Evolutionary conservation across 192 early-diverging fungal species (phyloP), one percentile per base, ranked within the genome.

Genomic region (Dimargaris xerosporica): DNA sequence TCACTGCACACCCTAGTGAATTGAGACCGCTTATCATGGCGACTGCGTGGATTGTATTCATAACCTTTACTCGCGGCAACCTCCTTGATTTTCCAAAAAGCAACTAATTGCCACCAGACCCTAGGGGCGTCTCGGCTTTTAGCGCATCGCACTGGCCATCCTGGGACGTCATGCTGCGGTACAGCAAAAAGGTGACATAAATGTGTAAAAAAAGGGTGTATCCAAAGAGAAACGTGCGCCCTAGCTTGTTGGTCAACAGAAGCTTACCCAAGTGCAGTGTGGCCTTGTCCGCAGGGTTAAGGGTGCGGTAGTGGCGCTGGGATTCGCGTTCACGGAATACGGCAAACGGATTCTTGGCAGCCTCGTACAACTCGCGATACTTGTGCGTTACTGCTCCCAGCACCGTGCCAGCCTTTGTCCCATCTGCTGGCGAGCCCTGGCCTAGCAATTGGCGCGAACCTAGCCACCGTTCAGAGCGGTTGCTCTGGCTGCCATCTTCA

Each of bases 271-370:
- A 74, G 11, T 75, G 72, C 52, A 86, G 65, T 47, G 82, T 82
- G 6, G 81, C 71, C 17, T 87, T 81, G 63, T 92, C 91, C 4
- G 84, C 73, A 13, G 89, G 76, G 47, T 87, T 89, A 77, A 93
- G 76, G 6, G 81, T 76, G 51, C 83, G 73, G 44, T 85, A 82
- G 6, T 88, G 73, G 17, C 86, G 77, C 17, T 70, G 69, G 16
- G 86, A 77, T 62, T 96, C 90, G 64, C 83, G 71, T 16, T 83
- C 71, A 62, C 85, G 82, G 73, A 96, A 96, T 16, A 81, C 82
- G 21, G 80, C 78, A 68, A 96, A 97, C 12, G 92, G 94, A 67
- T 97, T 91, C 70, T 93, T 78, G 45, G 75, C 82, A 42, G 85
- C 86, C 69, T 97, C 94, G 62, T 97, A 97, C 59, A 90, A 71